Base-by-base conservation (phyloP, 768 basidiomycete genomes). In the Polyporus arcularius region DNA sequence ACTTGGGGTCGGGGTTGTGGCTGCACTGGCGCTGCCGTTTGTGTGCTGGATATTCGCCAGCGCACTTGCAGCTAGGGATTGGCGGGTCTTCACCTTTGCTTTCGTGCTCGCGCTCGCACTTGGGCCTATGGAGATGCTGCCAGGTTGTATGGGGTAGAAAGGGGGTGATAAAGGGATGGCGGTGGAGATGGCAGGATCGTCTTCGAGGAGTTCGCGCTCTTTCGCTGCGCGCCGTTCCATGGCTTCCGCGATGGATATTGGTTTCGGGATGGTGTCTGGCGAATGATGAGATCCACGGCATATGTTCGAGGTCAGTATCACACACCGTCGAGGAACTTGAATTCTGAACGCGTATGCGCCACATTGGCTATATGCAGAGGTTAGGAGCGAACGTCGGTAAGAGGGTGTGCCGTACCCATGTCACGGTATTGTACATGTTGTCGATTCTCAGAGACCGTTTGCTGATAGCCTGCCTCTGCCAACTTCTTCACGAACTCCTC, bases 401-500 rank as follows among this genome's bases (percentile, higher is more conserved):
- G 18, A 11, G 11, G 35, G 46, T 41, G 60, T 26, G 50, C 74
- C 85, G 58, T 63, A 94, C 92, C 87, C 80, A 94, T 82, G 71
- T 95, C 91, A 42, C 80, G 78, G 64, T 93, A 91, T 55, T 82
- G 80, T 11, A 94, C 77, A 21, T 74, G 78, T 57, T 78, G 82
- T 60, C 90, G 80, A 59, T 80, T 79, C 52, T 86, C 83, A 16
- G 79, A 76, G 60, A 76, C 76, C 10, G 90, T 89, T 68, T 87
- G 83, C 51, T 80, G 80, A 60, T 89, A 84, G 12, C 87, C 89
- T 28, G 87, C 86, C 71, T 84, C 83, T 16, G 85, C 80, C 69
- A 94, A 79, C 51, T 86, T 82, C 72, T 90, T 90, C 57, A 94
- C 83, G 71, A 94, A 94, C 69, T 93, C 90, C 75, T 95, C 92